These are phyloP conservation scores for Fragilaria crotonensis DNA, from an alignment of 108 stramenopile genomes.

Conservation along the genomic window DNA sequence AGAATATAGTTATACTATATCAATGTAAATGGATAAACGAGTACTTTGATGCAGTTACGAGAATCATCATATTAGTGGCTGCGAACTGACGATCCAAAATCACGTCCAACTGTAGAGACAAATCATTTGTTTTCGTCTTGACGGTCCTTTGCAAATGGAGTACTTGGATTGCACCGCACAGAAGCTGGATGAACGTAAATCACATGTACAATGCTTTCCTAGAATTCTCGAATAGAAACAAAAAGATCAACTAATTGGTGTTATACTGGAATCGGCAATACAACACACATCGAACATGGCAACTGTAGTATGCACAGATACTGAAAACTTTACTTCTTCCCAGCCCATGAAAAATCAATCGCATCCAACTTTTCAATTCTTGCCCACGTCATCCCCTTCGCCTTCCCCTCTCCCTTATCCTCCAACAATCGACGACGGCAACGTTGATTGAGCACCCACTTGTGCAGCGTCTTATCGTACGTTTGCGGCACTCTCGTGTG, in stretches of 20 bases:
- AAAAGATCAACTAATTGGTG: no score
- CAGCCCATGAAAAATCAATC: constrained; percentile 2
- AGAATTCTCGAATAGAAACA: no score
- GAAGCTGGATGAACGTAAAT: no score
- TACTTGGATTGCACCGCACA: no score
- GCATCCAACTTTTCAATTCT: constrained; percentile 4
- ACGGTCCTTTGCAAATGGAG: no score
- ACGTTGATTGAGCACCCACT: constrained; percentile 5
- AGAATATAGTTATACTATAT: no score
- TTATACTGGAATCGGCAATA: no score
- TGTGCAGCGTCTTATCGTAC: constrained; percentile 1
- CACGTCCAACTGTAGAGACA: no score
- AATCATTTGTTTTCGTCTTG: no score
- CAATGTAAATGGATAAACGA: no score
- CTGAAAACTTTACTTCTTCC: constrained; percentile 46
- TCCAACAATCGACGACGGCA: background rate
- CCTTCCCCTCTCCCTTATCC: constrained; percentile 2
- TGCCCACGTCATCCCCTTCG: constrained; percentile 3
- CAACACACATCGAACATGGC: no score
- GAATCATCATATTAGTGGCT: background rate
- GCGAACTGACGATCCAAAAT: background rate
- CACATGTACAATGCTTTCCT: no score
- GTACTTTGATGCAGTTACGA: background rate
- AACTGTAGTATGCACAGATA: background rate
- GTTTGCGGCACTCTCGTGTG: constrained; percentile 3